Evolutionary conservation across 805 yeast genomes (phyloP).

Genomic region (Myxozyma melibiosi): DNA sequence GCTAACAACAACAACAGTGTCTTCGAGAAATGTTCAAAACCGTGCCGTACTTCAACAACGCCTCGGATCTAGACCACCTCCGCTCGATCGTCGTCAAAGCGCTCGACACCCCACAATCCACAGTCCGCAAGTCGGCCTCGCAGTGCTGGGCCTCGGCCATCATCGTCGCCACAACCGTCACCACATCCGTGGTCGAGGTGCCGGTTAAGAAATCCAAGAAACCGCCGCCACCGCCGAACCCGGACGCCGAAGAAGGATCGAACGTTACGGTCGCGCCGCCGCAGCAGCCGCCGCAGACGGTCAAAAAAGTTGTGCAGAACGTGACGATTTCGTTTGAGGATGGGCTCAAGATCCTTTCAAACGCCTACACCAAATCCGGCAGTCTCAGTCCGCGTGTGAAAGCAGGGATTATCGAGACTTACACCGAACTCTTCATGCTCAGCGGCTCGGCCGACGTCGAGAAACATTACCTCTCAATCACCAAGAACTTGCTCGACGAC

Average conservation of each 20-base stretch:
- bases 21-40: constrained; percentile 25
- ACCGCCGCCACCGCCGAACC: constrained; percentile 23
- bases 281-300: constrained; percentile 20
- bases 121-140: constrained; percentile 32
- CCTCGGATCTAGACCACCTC: constrained; percentile 26
- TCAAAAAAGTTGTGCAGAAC: constrained; percentile 29
- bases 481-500: constrained; percentile 31
- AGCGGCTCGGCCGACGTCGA: constrained; percentile 33
- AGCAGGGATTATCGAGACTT: constrained; percentile 37
- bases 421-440: constrained; percentile 32
- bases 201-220: constrained; percentile 30
- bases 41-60: constrained; percentile 33
- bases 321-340: constrained; percentile 33
- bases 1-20: constrained; percentile 8
- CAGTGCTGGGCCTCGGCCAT: constrained; percentile 38
- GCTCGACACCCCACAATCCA: constrained; percentile 22
- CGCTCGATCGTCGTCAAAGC: constrained; percentile 22
- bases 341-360: constrained; percentile 28
- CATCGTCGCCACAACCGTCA: constrained; percentile 19
- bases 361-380: constrained; percentile 31
- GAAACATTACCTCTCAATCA: constrained; percentile 32
- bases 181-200: constrained; percentile 28
- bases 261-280: constrained; percentile 17
- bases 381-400: constrained; percentile 30
- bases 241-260: constrained; percentile 15